Evolutionary conservation across 129 eudicot genomes (phyloP), one percentile per base, ranked within the genome.

Genomic region (Dittrichia graveolens): DNA sequence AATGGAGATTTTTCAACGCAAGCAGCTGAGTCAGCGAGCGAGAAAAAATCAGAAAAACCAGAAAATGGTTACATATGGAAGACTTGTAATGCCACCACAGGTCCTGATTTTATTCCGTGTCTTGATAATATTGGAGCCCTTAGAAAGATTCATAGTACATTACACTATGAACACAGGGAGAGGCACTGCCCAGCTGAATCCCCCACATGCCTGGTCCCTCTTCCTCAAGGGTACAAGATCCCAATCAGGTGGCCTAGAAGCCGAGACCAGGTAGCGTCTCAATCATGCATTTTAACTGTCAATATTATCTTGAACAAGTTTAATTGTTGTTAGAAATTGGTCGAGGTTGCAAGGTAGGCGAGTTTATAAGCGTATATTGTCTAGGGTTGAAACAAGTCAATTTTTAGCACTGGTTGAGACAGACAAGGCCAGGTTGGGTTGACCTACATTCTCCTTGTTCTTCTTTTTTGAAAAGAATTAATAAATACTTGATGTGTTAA

Each of bases 171-270:
- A 74, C 90, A 85, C 77, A 71, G 87, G 55, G 90, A 85, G 61
- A 83, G 90, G 50, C 90, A 85, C 43, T 85, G 90, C 65, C 90
- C 90, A 2, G 75, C 65, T 14, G 81, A 82, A 46, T 74, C 90
- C 11, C 90, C 90, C 5, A 85, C 87, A 12, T 85, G 90, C 73
- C 66, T 85, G 37, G 81, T 85, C 46, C 73, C 85, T 5, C 65
- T 79, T 69, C 90, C 87, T 35, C 57, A 73, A 65, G 83, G 84
- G 15, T 85, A 85, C 78, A 81, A 69, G 66, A 75, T 53, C 46
- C 74, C 85, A 39, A 75, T 85, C 69, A 69, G 63, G 70, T 85
- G 90, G 90, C 87, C 90, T 34, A 76, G 11, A 58, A 85, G 90
- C 81, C 82, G 87, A 71, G 80, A 85, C 5, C 82, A 79, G 85